Evolutionary conservation across 805 yeast species (phyloP), one percentile per base, ranked within the genome.

Genomic region (Monosporozyma solicola): DNA sequence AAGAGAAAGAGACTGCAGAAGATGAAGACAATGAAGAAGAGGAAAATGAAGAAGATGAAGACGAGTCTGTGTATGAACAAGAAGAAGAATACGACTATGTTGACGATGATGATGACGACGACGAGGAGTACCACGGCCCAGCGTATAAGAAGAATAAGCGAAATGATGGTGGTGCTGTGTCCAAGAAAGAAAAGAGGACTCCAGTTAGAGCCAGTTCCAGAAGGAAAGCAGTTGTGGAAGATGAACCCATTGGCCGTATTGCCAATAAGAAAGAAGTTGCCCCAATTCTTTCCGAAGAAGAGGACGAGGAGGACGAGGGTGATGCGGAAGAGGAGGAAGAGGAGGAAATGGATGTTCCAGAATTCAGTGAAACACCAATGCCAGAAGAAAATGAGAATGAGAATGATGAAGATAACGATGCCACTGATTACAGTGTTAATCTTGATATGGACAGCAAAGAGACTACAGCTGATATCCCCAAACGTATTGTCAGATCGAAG

Each of bases 51-150:
- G 20, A 20, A 20, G 22, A 20, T 27, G 49, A 44, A 44, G 50
- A 53, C 15, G 51, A 48, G 7, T 39, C 48, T 27, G 48, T 39
- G 35, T 11, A 20, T 9, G 45, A 44, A 29, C 24, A 50, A n/a
- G 47, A 41, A 20, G 48, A 24, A 43, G 51, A 46, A 31, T 51
- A 54, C 3, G 55, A 46, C 9, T 45, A 47, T 25, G 46, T 50
- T 3, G 53, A 43, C 44, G 54, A 60, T 48, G 61, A 53, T 4
- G 54, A 54, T 33, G 61, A 57, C 20, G 60, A 57, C 20, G 61
- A 59, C n/a, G 69, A 61, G 0, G 62, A 58, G 9, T 62, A 56
- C 24, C 65, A 58, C 41, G 67, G 56, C 7, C 65, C 53, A 4
- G 20, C 51, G 5, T n/a, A 27, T 2, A 41, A 37, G 27, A 44